These are phyloP conservation scores for Lactarius vividus DNA, from an alignment of 768 basidiomycete species.

Conservation along the genomic window DNA sequence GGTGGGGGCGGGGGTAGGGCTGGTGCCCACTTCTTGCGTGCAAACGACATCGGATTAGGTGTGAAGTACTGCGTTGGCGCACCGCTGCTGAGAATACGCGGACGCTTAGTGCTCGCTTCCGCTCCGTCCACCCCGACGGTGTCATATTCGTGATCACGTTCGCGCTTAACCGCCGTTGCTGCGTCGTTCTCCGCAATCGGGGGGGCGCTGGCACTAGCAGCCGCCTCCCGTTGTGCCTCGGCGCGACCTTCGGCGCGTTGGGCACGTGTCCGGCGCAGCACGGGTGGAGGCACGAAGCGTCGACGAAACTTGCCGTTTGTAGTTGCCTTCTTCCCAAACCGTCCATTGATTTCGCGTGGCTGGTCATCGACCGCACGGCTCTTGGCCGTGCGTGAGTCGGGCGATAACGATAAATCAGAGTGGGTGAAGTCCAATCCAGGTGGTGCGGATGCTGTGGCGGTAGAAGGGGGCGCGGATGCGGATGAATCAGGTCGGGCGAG, in stretches of 20 bases:
- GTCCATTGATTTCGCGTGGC: slow-evolving; percentile 61
- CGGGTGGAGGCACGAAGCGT: slow-evolving; percentile 7
- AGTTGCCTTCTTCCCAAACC: slow-evolving; percentile 61
- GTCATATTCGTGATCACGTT: slow-evolving; percentile 18
- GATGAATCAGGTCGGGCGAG: not conserved
- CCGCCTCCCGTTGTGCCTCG: slow-evolving; percentile 25
- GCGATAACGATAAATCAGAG: slow-evolving; percentile 12
- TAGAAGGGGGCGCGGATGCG: not conserved
- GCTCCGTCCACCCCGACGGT: not conserved
- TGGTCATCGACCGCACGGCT: slow-evolving; percentile 49
- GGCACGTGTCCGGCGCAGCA: slow-evolving; percentile 20
- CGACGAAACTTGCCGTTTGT: slow-evolving; percentile 45
- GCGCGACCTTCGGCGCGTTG: slow-evolving; percentile 28
- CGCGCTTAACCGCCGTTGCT: slow-evolving; percentile 21
- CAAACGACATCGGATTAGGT: slow-evolving; percentile 37
- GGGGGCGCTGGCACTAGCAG: not conserved
- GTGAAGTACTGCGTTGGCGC: slow-evolving; percentile 28
- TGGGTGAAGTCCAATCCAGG: slow-evolving; percentile 4
- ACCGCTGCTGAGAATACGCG: slow-evolving; percentile 11
- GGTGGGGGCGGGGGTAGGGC: slow-evolving; percentile 20
- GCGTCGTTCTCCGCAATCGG: not conserved
- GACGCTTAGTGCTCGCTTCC: slow-evolving; percentile 6
- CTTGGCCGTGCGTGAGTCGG: slow-evolving; percentile 37
- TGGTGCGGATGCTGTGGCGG: slow-evolving; percentile 15
- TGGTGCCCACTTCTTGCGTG: slow-evolving; percentile 36